A percentile compares a stretch with the other conserved stretches of the same genome.
These are phyloP conservation scores for Trypanosoma avium DNA, from an alignment of 208 protist genomes.

Conservation along the genomic window DNA sequence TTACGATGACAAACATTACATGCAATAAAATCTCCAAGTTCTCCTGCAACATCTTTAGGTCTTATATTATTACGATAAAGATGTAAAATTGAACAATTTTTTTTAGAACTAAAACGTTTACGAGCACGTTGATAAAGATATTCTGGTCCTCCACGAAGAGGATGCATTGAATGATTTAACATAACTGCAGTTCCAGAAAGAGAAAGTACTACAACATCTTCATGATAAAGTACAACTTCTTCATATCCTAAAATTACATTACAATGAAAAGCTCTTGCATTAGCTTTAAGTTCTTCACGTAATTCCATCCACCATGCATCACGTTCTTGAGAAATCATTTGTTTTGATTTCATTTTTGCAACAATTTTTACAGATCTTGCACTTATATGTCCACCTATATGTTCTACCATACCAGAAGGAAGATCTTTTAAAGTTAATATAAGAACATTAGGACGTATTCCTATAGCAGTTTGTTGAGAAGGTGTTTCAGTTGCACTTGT, in stretches of 20 bases:
- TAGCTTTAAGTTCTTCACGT: constrained; percentile 87
- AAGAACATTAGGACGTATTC: constrained; percentile 45
- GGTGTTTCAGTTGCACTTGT: background rate
- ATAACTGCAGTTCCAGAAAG: constrained; percentile 90
- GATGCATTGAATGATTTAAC: constrained; percentile 52
- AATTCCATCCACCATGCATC: constrained; percentile 94
- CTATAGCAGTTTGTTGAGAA: constrained; percentile 11
- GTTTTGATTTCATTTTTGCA: constrained; percentile 78
- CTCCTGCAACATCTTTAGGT: constrained; percentile 24
- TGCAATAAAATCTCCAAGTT: constrained; percentile 39
- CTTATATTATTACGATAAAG: constrained; percentile 31
- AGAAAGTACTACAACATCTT: constrained; percentile 86
- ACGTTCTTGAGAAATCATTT: constrained; percentile 84
- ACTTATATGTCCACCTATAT: constrained; percentile 88
- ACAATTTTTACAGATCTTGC: constrained; percentile 90
- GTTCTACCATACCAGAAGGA: constrained; percentile 68
- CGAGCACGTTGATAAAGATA: constrained; percentile 51
- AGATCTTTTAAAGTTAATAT: constrained; percentile 88
- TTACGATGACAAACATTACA: constrained; percentile 73
- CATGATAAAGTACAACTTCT: constrained; percentile 81
- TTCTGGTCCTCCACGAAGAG: constrained; percentile 69
- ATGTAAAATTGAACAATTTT: constrained; percentile 70
- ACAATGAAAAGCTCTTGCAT: constrained; percentile 88
- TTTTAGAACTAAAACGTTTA: constrained; percentile 39
- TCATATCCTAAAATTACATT: constrained; percentile 91